Evolutionary conservation across 83 land plant species (phyloP).

Genomic region (Diphasiastrum complanatum): DNA sequence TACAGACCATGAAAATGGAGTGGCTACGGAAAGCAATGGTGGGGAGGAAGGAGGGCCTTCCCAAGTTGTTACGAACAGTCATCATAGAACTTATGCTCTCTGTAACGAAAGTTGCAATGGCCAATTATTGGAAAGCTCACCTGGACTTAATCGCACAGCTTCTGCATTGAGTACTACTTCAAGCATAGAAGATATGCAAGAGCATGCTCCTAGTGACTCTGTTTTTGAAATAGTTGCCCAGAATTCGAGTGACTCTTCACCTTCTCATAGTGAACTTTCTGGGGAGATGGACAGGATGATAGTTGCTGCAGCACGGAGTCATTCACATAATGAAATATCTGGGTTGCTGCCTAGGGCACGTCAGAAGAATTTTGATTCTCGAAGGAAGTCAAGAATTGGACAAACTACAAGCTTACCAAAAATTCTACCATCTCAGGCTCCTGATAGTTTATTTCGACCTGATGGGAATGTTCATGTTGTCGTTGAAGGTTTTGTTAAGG

Average conservation of each 20-base stretch:
- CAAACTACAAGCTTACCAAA: slow-evolving; percentile 16
- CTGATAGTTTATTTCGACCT: background rate
- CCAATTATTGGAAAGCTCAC: no score
- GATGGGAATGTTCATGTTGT: background rate
- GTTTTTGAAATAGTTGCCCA: slow-evolving; percentile 3
- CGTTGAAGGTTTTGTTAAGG: slow-evolving; percentile 39
- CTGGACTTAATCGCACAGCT: slow-evolving; percentile 21
- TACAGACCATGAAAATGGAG: background rate
- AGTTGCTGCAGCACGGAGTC: background rate
- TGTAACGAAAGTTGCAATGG: no score
- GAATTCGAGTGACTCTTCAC: slow-evolving; percentile 16
- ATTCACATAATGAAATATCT: no score
- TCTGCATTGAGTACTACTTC: slow-evolving; percentile 30
- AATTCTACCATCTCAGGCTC: background rate
- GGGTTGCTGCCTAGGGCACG: no score
- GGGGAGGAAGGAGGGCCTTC: no score
- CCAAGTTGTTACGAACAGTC: no score
- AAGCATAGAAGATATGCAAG: slow-evolving; percentile 22
- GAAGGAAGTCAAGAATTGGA: background rate
- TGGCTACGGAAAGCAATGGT: no score
- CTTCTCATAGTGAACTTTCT: slow-evolving; percentile 40
- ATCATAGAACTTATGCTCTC: no score
- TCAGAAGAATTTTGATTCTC: slow-evolving; percentile 11
- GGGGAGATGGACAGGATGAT: slow-evolving; percentile 20
- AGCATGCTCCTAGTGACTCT: slow-evolving; percentile 15